A percentile compares a stretch with the other conserved stretches of the same genome.
Conservation (phyloP, 73 alveolate genomes). For the Paraurostyla sp. region DNA sequence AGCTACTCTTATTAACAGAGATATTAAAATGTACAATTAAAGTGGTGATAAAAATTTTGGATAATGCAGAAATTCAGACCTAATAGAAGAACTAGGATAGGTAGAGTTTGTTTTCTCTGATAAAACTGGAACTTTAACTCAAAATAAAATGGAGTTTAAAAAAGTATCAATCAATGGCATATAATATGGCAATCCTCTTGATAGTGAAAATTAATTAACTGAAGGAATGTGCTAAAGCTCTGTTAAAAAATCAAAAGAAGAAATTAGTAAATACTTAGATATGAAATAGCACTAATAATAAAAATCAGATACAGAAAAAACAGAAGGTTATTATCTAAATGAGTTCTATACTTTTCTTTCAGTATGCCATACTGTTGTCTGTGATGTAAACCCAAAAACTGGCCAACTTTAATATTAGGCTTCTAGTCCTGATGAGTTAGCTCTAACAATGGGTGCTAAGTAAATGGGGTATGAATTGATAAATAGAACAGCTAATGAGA, state of each 20-base stretch:
- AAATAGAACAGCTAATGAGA: conserved; percentile 72
- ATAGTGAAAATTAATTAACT: conserved; percentile 58
- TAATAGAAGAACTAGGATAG: conserved; percentile 89
- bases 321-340: conserved; percentile 74
- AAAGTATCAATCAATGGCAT: conserved; percentile 77
- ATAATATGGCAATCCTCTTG: conserved; percentile 75
- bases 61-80: conserved; percentile 78
- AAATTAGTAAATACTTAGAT: background rate
- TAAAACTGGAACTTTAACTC: conserved; percentile 91
- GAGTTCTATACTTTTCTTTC: conserved; percentile 78
- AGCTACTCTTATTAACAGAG: conserved; percentile 82
- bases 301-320: conserved; percentile 1
- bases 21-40: conserved; percentile 77
- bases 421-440: conserved; percentile 90
- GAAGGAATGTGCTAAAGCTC: conserved; percentile 72
- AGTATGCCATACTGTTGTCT: conserved; percentile 89
- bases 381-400: conserved; percentile 65
- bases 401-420: conserved; percentile 88
- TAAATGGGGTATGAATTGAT: conserved; percentile 42
- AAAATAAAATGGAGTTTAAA: conserved; percentile 84
- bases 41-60: conserved; percentile 76
- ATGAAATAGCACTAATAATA: background rate
- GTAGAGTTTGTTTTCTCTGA: conserved; percentile 88
- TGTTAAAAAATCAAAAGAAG: background rate
- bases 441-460: conserved; percentile 82